Evolutionary conservation across 2,329 filamentous ascomycete species (phyloP).

Genomic region (Beauveria scarabaeidicola): DNA sequence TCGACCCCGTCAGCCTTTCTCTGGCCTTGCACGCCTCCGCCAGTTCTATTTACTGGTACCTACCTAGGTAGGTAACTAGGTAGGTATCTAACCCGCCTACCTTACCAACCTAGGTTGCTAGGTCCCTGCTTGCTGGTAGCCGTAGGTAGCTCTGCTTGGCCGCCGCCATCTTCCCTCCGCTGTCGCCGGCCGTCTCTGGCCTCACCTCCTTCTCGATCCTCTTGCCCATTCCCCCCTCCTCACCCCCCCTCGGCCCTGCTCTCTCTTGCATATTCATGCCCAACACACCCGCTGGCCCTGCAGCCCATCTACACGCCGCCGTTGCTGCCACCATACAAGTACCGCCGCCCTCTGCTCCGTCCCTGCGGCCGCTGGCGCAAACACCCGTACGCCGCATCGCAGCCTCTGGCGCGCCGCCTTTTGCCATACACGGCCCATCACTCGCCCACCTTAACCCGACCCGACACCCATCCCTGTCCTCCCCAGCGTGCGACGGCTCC

Average conservation of each 20-base stretch:
- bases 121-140: neutral
- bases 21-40: neutral
- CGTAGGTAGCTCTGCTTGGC: neutral
- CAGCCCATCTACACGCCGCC: neutral
- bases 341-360: constrained; percentile 2
- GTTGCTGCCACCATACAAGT: constrained; percentile 1
- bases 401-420: constrained; percentile 2
- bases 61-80: no score
- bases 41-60: neutral
- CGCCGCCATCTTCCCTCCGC: neutral
- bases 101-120: no score
- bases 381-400: constrained; percentile 9
- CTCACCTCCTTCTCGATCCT: neutral
- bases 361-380: constrained; percentile 8
- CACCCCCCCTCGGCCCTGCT: neutral
- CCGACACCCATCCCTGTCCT: constrained; percentile 5
- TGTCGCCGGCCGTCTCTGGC: neutral
- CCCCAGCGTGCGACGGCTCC: neutral
- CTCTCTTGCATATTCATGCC: constrained; percentile 8
- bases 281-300: constrained; percentile 8
- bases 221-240: neutral
- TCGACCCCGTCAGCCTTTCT: constrained; percentile 1
- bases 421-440: neutral
- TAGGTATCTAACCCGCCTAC: no score
- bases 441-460: constrained; percentile 5